Percentiles rank a stretch among this genome's conserved stretches.
Conservation (phyloP, 2,329 filamentous ascomycete species). For the Thelonectria blattea region DNA sequence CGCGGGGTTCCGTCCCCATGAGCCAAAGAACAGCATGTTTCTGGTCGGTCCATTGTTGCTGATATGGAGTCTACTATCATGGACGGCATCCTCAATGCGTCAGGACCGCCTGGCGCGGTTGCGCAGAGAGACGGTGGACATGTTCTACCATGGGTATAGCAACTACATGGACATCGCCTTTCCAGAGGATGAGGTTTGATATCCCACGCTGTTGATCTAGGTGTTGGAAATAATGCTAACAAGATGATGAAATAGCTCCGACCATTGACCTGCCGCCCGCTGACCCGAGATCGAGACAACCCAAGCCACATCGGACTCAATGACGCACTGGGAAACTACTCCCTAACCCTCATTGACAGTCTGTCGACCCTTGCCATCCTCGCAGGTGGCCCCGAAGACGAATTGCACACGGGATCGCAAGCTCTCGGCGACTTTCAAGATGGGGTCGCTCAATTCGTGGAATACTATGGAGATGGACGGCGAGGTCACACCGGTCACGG, state of each 20-base stretch:
- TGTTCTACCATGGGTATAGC: constrained; percentile 97
- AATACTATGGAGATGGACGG: constrained; percentile 86
- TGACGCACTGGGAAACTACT: constrained; percentile 97
- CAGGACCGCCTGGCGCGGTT: constrained; percentile 60
- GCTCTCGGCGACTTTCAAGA: constrained; percentile 79
- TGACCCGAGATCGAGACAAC: constrained; percentile 83
- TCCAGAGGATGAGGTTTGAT: constrained; percentile 82
- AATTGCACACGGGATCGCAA: constrained; percentile 45
- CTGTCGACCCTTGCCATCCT: constrained; percentile 92
- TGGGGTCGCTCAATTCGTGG: constrained; percentile 76
- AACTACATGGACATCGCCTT: constrained; percentile 96
- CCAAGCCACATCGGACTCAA: constrained; percentile 85
- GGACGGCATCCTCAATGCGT: constrained; percentile 58
- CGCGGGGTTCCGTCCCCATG: constrained; percentile 28
- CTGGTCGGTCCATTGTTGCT: constrained; percentile 33
- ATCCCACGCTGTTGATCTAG: not conserved
- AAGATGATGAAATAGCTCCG: constrained; percentile 63
- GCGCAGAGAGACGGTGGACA: constrained; percentile 68
- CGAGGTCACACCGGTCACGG: constrained; percentile 72
- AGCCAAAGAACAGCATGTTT: constrained; percentile 39
- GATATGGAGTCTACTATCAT: constrained; percentile 46
- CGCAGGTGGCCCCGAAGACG: constrained; percentile 69
- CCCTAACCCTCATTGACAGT: constrained; percentile 92
- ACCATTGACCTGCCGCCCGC: constrained; percentile 81
- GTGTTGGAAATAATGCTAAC: constrained; percentile 23